Base-by-base conservation (phyloP, 2,329 filamentous ascomycete species). In the Zymoseptoria tritici region DNA sequence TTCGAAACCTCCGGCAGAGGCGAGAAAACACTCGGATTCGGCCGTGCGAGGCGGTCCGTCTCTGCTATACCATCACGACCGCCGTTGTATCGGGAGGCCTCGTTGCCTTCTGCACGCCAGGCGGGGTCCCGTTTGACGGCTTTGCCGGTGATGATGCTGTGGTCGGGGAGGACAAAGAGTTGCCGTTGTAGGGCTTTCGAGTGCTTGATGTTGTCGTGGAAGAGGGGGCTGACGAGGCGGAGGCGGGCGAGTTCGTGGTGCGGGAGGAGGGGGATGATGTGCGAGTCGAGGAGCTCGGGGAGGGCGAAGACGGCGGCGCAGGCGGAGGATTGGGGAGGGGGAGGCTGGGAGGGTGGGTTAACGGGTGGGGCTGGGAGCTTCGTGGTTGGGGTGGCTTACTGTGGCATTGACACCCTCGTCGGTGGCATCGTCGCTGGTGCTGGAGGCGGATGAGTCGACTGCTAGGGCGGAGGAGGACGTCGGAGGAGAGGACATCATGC, bases 1-100 rank as follows among this genome's bases (percentile, higher is more conserved):
- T n/a, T 13, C 0, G 13, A 7, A 3, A 3, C 0, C 2, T 6
- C 13, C 2, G 36, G 36, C 13, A n/a, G n/a, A n/a, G n/a, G n/a
- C n/a, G n/a, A n/a, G n/a, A n/a, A n/a, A n/a, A n/a, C n/a, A n/a
- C n/a, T n/a, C n/a, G n/a, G n/a, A n/a, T n/a, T n/a, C 2, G 36
- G 36, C 13, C 36, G 36, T 11, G 16, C 13, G 36, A 46, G 36
- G 13, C 16, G 13, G 16, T 46, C 36, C 16, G 36, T 46, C 0
- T 46, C 16, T 2, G 36, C 3, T 1, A 46, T 46, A 1, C 36
- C 36, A 4, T 7, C n/a, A 3, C 36, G 36, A 5, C 16, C 36
- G 36, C 16, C 36, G 36, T n/a, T 46, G 5, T 46, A 29, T 29
- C 26, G 26, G 7, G 26, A 29, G 26, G 26, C 6, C 5, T n/a